These are phyloP conservation scores for Trypanosoma cruzi DNA, from an alignment of 208 protist species.

Conservation along the genomic window DNA sequence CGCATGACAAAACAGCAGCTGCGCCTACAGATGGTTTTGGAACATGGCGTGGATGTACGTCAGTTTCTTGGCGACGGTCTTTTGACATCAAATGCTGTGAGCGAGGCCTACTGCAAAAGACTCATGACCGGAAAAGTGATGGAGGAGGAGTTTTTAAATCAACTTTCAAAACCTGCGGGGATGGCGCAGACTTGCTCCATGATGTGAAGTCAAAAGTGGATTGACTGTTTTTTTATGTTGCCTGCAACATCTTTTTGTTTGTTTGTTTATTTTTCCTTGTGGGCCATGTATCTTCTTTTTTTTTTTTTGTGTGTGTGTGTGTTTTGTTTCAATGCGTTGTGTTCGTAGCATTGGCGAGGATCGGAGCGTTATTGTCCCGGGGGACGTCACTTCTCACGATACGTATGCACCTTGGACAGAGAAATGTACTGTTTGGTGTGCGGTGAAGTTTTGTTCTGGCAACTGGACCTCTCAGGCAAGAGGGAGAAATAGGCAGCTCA, in stretches of 20 bases:
- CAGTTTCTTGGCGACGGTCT: slow-evolving; percentile 30
- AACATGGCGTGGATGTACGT: slow-evolving; percentile 33
- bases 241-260: not conserved
- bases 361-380: not conserved
- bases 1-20: slow-evolving; percentile 37
- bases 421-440: not conserved
- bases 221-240: not conserved
- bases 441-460: not conserved
- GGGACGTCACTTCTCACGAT: not conserved
- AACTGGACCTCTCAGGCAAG: not conserved
- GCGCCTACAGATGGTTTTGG: slow-evolving; percentile 33
- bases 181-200: slow-evolving; percentile 33
- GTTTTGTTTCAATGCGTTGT: no score
- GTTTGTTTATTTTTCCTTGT: not conserved
- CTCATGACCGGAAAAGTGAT: slow-evolving; percentile 20
- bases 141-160: slow-evolving; percentile 37
- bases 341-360: not conserved
- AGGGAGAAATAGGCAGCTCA: no score
- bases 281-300: no score
- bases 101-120: slow-evolving; percentile 11
- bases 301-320: no score
- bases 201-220: slow-evolving; percentile 8
- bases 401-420: not conserved
- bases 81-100: slow-evolving; percentile 6
- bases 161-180: slow-evolving; percentile 32